Conservation (phyloP, 305 asterid species). For the Plantago coronopus region DNA sequence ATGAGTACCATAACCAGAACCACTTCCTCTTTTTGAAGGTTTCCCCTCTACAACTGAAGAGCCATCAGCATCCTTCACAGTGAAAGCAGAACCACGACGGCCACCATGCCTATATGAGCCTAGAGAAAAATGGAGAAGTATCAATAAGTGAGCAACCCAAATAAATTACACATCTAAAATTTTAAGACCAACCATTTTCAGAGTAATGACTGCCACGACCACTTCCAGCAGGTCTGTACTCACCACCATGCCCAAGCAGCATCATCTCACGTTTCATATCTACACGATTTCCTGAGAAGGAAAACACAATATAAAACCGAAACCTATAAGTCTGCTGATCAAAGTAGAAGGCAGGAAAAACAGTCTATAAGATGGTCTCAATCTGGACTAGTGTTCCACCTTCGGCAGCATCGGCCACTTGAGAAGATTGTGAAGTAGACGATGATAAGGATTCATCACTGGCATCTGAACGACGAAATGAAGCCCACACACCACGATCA, state of each 20-base stretch:
- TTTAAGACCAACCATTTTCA: slow-evolving; percentile 56
- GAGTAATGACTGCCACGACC: slow-evolving; percentile 57
- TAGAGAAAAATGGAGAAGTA: slow-evolving; percentile 27
- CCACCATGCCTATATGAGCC: slow-evolving; percentile 70
- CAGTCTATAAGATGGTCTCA: slow-evolving; percentile 13
- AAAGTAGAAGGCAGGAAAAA: slow-evolving; percentile 4
- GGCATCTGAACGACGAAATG: slow-evolving; percentile 69
- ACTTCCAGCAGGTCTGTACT: slow-evolving; percentile 44
- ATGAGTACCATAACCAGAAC: slow-evolving; percentile 44
- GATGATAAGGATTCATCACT: slow-evolving; percentile 69
- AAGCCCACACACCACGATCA: slow-evolving; percentile 92
- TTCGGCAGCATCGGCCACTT: slow-evolving; percentile 51
- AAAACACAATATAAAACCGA: slow-evolving; percentile 7
- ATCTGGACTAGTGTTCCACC: slow-evolving; percentile 35
- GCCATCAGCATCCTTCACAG: slow-evolving; percentile 54
- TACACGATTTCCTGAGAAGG: slow-evolving; percentile 43
- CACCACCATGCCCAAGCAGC: slow-evolving; percentile 43
- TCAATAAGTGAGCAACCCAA: slow-evolving; percentile 17
- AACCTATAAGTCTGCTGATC: not conserved
- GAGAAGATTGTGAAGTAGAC: slow-evolving; percentile 53
- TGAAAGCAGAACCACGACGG: slow-evolving; percentile 62
- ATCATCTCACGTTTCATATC: slow-evolving; percentile 45
- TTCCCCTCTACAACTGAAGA: slow-evolving; percentile 56
- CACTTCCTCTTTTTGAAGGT: slow-evolving; percentile 46
- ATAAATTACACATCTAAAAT: slow-evolving; percentile 15